These are phyloP conservation scores for Solanum tacnaense DNA, from an alignment of 257 asterid genomes.

Conservation along the genomic window DNA sequence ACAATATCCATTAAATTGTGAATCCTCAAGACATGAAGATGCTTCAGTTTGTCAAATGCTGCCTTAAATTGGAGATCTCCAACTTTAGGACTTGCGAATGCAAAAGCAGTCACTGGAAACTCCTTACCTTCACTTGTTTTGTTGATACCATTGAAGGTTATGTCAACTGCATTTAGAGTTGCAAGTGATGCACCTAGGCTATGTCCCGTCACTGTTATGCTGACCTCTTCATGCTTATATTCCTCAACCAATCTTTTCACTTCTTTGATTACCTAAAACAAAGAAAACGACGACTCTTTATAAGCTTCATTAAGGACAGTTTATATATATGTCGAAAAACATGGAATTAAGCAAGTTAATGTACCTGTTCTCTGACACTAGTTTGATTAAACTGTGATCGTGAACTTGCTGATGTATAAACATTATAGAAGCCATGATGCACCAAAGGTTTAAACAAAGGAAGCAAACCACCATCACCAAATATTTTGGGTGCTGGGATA, in stretches of 20 bases:
- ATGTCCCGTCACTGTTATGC: background rate
- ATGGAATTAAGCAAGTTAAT: background rate
- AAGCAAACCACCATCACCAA: background rate
- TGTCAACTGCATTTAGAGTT: background rate
- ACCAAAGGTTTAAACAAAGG: background rate
- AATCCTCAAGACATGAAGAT: slow-evolving; percentile 26
- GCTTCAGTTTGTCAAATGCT: slow-evolving; percentile 2
- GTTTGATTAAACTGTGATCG: background rate
- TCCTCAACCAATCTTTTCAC: background rate
- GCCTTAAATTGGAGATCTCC: slow-evolving; percentile 7
- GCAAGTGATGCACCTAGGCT: background rate
- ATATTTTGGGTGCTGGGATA: background rate
- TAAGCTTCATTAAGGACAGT: background rate
- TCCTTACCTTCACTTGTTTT: slow-evolving; percentile 26
- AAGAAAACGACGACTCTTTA: background rate
- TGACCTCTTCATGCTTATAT: background rate
- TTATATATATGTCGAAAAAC: background rate
- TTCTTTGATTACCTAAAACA: slow-evolving; percentile 27
- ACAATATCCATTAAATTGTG: slow-evolving; percentile 13
- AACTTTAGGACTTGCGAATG: slow-evolving; percentile 25
- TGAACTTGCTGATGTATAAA: background rate
- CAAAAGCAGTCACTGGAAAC: slow-evolving; percentile 54
- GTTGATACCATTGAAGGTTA: background rate
- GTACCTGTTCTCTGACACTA: background rate
- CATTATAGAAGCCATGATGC: background rate